These are phyloP conservation scores for Jatropha multifida DNA, from an alignment of 441 rosid species.

Conservation along the genomic window DNA sequence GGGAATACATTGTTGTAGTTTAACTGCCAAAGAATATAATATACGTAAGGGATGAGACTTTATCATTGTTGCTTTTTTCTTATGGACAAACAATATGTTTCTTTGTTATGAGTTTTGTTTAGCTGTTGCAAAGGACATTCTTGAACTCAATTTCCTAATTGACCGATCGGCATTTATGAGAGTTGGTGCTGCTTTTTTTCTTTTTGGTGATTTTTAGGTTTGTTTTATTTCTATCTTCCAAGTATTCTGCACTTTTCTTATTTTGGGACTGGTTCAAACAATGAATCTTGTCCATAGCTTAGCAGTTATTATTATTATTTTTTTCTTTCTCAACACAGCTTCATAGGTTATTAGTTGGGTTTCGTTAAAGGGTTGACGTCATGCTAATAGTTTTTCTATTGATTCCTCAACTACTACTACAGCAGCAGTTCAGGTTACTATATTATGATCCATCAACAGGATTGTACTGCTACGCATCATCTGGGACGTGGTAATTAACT, in stretches of 20 bases:
- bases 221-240: neutral
- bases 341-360: neutral
- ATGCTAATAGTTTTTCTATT: neutral
- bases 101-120: neutral
- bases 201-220: neutral
- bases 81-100: neutral
- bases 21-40: neutral
- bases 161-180: no score
- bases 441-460: slow-evolving; percentile 73
- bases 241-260: neutral
- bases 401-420: slow-evolving; percentile 75
- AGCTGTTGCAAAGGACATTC: neutral
- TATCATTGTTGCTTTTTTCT: neutral
- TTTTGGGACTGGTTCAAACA: neutral
- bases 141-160: neutral
- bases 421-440: slow-evolving; percentile 89
- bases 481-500: slow-evolving; percentile 75
- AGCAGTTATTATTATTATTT: neutral
- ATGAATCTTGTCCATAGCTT: neutral
- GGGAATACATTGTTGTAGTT: neutral
- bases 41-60: neutral
- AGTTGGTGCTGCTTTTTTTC: neutral
- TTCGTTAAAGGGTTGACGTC: neutral
- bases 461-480: slow-evolving; percentile 70
- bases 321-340: neutral